phyloP scores from a whole-genome alignment of 1,139 yeast species.

The Groenewaldozyma sp. region DNA sequence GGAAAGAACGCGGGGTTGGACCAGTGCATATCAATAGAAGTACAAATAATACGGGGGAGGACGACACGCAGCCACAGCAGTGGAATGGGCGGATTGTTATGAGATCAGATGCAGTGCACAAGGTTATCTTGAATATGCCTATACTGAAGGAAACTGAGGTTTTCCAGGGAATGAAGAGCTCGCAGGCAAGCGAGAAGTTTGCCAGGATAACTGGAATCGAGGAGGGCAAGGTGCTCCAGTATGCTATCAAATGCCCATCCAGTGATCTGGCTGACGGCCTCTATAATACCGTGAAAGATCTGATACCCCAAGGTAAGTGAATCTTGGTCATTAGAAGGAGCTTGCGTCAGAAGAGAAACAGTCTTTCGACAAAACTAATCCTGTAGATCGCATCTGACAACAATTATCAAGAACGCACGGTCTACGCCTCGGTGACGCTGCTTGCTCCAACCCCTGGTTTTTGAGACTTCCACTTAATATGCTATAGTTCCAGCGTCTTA shows the following conservation, averaged over 20 bases:
- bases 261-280: slow-evolving; percentile 53
- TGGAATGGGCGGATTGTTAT: slow-evolving; percentile 57
- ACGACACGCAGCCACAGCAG: slow-evolving; percentile 6
- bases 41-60: slow-evolving; percentile 18
- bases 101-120: slow-evolving; percentile 82
- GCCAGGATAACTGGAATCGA: slow-evolving; percentile 56
- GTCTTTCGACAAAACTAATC: too few species aligned
- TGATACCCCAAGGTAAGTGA: slow-evolving; percentile 16
- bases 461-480: too few species aligned
- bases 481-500: too few species aligned
- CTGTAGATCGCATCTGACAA: too few species aligned
- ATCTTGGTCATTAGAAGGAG: too few species aligned
- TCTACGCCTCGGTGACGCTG: too few species aligned
- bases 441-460: too few species aligned
- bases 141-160: slow-evolving; percentile 51
- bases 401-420: too few species aligned
- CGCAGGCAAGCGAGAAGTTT: slow-evolving; percentile 69
- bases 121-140: slow-evolving; percentile 73
- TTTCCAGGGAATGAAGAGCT: slow-evolving; percentile 75
- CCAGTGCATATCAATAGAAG: slow-evolving; percentile 59
- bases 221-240: slow-evolving; percentile 64
- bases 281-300: slow-evolving; percentile 41
- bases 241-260: slow-evolving; percentile 64
- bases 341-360: too few species aligned
- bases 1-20: slow-evolving; percentile 97